Evolutionary conservation across 306 rosid species (phyloP).

Genomic region (Cucurbita ficifolia): DNA sequence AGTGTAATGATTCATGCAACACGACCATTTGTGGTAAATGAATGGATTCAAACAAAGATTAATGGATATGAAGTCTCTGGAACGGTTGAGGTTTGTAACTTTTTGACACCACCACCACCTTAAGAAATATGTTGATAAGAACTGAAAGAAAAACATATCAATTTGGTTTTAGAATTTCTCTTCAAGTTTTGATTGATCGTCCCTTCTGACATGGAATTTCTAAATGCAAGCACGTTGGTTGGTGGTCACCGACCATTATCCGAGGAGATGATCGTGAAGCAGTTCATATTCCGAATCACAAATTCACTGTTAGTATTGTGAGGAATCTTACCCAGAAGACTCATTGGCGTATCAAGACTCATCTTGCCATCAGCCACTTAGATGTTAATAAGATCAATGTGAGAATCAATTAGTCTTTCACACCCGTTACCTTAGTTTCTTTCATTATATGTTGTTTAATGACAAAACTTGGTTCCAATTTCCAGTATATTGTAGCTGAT

Average conservation of each 20-base stretch:
- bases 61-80: slow-evolving; percentile 99
- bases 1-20: slow-evolving; percentile 95
- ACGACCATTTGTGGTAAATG: slow-evolving; percentile 73
- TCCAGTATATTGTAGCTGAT: slow-evolving; percentile 82
- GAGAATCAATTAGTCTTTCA: slow-evolving; percentile 23
- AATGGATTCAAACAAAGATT: slow-evolving; percentile 97
- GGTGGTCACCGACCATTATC: slow-evolving; percentile 99
- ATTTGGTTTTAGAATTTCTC: not conserved
- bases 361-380: slow-evolving; percentile 83
- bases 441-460: slow-evolving; percentile 1
- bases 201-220: not conserved
- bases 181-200: not conserved
- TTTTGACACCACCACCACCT: not conserved
- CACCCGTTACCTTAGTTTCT: not conserved
- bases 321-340: slow-evolving; percentile 90
- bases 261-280: slow-evolving; percentile 99
- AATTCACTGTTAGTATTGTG: slow-evolving; percentile 91
- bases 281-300: slow-evolving; percentile 94
- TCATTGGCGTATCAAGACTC: slow-evolving; percentile 95
- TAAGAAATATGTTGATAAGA: not conserved
- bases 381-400: slow-evolving; percentile 90
- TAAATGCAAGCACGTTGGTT: slow-evolving; percentile 73
- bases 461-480: slow-evolving; percentile 7
- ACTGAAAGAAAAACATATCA: not conserved
- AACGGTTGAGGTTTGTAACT: slow-evolving; percentile 76